These are phyloP conservation scores for Hyaloscypha variabilis DNA, from an alignment of 495 filamentous ascomycete genomes.

Conservation along the genomic window DNA sequence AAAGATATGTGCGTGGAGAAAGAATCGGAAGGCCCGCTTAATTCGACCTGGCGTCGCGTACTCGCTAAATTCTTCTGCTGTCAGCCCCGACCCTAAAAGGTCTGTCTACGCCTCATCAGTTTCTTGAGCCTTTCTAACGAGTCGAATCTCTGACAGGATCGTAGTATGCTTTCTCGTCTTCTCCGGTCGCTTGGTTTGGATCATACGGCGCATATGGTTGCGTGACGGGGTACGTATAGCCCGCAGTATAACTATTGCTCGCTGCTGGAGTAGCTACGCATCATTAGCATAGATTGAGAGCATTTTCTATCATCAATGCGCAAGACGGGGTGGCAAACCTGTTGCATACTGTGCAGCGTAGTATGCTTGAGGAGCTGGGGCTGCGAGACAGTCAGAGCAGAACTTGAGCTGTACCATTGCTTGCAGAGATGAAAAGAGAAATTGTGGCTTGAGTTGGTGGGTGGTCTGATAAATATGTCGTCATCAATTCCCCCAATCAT, in stretches of 20 bases:
- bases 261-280: background rate
- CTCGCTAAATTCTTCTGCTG: background rate
- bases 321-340: background rate
- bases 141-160: constrained; percentile 14
- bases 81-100: background rate
- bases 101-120: background rate
- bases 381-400: background rate
- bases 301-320: background rate
- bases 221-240: background rate
- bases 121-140: background rate
- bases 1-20: too few relatives aligned
- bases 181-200: background rate
- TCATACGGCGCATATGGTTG: background rate
- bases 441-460: background rate
- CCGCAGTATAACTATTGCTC: background rate
- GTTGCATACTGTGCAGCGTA: background rate
- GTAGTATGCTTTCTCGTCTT: constrained; percentile 7
- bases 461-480: background rate
- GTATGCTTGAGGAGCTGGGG: background rate
- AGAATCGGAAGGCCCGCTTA: too few relatives aligned
- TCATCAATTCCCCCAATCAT: background rate
- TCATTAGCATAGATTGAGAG: background rate
- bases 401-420: background rate
- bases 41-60: background rate
- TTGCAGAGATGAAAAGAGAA: background rate